These are phyloP conservation scores for Rhodotorula toruloides DNA, from an alignment of 768 basidiomycete genomes.

Conservation along the genomic window DNA sequence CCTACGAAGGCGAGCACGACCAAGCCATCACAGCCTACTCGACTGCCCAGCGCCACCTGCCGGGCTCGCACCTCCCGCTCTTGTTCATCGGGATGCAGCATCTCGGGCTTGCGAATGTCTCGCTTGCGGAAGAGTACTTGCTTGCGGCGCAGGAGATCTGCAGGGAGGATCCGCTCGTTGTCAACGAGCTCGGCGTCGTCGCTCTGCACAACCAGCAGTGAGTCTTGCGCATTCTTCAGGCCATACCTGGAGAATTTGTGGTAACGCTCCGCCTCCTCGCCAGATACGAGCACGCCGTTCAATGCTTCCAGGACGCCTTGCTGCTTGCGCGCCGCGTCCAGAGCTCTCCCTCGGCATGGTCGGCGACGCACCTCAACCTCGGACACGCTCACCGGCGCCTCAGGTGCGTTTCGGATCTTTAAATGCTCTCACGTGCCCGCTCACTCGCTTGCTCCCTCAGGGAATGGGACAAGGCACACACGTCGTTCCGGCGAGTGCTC, in stretches of 20 bases:
- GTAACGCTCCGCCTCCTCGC: background rate
- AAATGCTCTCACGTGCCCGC: background rate
- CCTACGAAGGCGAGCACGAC: conserved; percentile 94
- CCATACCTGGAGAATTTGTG: background rate
- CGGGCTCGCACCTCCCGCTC: conserved; percentile 91
- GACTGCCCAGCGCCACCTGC: conserved; percentile 89
- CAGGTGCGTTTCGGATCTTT: conserved; percentile 23
- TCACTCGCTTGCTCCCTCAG: conserved; percentile 46
- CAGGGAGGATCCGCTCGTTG: conserved; percentile 76
- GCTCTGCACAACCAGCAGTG: conserved; percentile 64
- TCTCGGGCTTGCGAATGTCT: conserved; percentile 75
- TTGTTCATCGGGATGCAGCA: conserved; percentile 99
- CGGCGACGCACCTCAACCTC: conserved; percentile 82
- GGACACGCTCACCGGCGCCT: conserved; percentile 77
- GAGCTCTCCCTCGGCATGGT: conserved; percentile 76
- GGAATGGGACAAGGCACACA: conserved; percentile 60
- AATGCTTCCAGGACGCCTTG: conserved; percentile 68
- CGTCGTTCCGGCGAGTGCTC: conserved; percentile 70
- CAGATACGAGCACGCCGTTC: conserved; percentile 69
- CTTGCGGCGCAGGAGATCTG: conserved; percentile 67
- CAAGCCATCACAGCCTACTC: conserved; percentile 98
- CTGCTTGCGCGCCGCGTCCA: conserved; percentile 79
- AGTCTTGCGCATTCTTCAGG: background rate
- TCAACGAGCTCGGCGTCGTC: conserved; percentile 91
- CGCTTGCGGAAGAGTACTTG: conserved; percentile 80